A percentile compares a stretch with the other conserved stretches of the same genome.
These are phyloP conservation scores for Arbutus unedo DNA, from an alignment of 148 eudicot species.

Conservation along the genomic window DNA sequence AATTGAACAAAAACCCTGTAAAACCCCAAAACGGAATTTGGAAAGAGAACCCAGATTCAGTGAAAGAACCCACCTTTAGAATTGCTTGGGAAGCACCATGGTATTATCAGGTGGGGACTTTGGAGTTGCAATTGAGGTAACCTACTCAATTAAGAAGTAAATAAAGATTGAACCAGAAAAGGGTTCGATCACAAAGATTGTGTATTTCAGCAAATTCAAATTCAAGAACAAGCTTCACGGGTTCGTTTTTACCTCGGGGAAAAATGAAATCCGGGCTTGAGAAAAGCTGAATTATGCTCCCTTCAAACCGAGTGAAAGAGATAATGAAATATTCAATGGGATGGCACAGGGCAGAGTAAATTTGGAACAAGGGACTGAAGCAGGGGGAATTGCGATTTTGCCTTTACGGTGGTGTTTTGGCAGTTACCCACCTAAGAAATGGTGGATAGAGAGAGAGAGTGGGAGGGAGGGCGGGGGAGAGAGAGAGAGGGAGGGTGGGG, in stretches of 20 bases:
- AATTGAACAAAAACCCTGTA: not conserved
- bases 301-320: not conserved
- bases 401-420: not conserved
- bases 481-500: too few relatives aligned
- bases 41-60: not conserved
- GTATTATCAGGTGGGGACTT: not conserved
- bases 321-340: not conserved
- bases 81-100: not conserved
- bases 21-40: not conserved
- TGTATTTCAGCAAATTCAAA: not conserved
- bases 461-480: not conserved
- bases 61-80: not conserved
- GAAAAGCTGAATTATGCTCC: constrained; percentile 4
- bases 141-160: not conserved
- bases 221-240: not conserved
- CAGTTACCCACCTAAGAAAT: constrained; percentile 2
- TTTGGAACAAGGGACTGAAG: not conserved
- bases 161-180: not conserved
- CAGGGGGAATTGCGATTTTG: not conserved
- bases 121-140: not conserved
- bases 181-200: not conserved
- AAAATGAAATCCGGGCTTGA: not conserved
- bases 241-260: not conserved
- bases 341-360: not conserved
- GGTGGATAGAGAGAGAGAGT: not conserved